Evolutionary conservation across 2,329 filamentous ascomycete genomes (phyloP).

Genomic region (Colletotrichum phormii): DNA sequence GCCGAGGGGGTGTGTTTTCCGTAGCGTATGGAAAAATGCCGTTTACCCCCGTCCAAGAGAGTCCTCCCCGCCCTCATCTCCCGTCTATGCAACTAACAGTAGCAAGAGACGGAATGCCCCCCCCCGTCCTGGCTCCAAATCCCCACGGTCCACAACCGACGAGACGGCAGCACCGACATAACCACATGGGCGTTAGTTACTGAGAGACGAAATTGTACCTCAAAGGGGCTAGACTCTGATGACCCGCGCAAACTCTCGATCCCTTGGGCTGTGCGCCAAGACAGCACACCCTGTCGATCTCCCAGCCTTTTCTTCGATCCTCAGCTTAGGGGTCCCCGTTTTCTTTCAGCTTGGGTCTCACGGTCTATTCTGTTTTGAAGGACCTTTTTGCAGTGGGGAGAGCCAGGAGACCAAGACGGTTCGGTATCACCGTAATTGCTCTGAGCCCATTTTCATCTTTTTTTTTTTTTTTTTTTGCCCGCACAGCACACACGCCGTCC

Average conservation of each 20-base stretch:
- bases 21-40: too few relatives aligned
- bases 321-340: slow-evolving; percentile 15
- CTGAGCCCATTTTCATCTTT: neutral
- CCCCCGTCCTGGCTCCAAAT: neutral
- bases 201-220: neutral
- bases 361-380: neutral
- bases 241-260: slow-evolving; percentile 34
- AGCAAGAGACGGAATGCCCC: neutral
- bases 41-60: too few relatives aligned
- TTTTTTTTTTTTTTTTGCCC: too few relatives aligned
- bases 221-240: slow-evolving; percentile 22
- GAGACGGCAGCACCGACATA: slow-evolving; percentile 17
- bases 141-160: neutral
- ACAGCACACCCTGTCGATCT: slow-evolving; percentile 5
- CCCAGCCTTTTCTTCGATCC: slow-evolving; percentile 5
- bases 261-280: slow-evolving; percentile 1
- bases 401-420: neutral
- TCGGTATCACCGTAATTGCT: neutral
- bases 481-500: slow-evolving; percentile 8
- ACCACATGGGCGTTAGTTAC: slow-evolving; percentile 4
- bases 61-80: neutral
- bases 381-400: neutral
- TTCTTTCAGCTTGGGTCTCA: slow-evolving; percentile 12
- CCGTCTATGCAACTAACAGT: slow-evolving; percentile 18
- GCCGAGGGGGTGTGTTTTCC: neutral